Conservation (phyloP, 2,329 filamentous ascomycete species). For the Apiospora kogelbergensis region DNA sequence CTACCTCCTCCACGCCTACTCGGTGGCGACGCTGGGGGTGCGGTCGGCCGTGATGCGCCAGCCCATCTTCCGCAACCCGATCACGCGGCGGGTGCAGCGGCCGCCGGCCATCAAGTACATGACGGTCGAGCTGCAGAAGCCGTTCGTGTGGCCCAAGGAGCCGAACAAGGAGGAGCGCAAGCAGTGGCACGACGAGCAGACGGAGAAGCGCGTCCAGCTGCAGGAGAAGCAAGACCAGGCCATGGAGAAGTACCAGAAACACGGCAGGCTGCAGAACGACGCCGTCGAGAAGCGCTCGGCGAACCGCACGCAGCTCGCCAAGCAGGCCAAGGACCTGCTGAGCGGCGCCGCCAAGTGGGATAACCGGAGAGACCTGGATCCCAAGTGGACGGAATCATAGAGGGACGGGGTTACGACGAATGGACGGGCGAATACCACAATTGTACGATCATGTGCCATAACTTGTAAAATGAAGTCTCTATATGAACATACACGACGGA, state of each 20-base stretch:
- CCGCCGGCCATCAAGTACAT: slow-evolving; percentile 82
- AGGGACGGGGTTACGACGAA: slow-evolving; percentile 22
- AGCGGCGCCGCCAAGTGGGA: slow-evolving; percentile 62
- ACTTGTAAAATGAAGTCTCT: neutral
- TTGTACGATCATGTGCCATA: slow-evolving; percentile 10
- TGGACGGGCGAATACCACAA: neutral
- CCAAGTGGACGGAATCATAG: slow-evolving; percentile 42
- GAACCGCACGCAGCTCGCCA: slow-evolving; percentile 39
- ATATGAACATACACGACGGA: neutral
- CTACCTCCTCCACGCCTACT: slow-evolving; percentile 87
- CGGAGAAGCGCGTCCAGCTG: slow-evolving; percentile 50
- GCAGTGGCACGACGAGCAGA: slow-evolving; percentile 65
- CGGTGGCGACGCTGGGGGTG: slow-evolving; percentile 69
- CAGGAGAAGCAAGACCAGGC: slow-evolving; percentile 40
- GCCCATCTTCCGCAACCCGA: slow-evolving; percentile 48
- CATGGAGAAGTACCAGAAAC: slow-evolving; percentile 30
- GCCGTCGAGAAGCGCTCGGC: slow-evolving; percentile 42
- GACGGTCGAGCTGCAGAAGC: slow-evolving; percentile 84
- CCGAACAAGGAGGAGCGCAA: slow-evolving; percentile 55
- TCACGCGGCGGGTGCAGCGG: slow-evolving; percentile 62
- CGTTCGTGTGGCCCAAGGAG: slow-evolving; percentile 82
- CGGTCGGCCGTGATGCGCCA: slow-evolving; percentile 78
- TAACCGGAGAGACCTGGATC: slow-evolving; percentile 44
- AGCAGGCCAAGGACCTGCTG: slow-evolving; percentile 64
- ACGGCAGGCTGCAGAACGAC: slow-evolving; percentile 37